Base-by-base conservation (phyloP, 306 rosid species). In the Alnus rubra region DNA sequence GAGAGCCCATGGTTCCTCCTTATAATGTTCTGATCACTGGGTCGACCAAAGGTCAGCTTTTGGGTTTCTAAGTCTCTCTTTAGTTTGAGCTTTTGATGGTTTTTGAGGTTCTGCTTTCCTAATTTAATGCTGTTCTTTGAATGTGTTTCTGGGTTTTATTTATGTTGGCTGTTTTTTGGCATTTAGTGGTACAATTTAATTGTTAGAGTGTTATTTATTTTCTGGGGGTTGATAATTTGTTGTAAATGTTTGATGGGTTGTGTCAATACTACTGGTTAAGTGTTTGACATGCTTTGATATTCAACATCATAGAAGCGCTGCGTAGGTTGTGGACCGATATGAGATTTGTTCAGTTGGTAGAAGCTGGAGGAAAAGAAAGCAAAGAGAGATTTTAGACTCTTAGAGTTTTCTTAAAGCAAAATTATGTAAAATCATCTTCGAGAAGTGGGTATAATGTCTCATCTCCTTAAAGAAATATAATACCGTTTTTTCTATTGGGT, bases 21-120 rank as follows among this genome's bases (percentile, higher is more conserved):
- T 94, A 79, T 78, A 91, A 92, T 80, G 97, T 92, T 18, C 87
- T 94, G 92, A 88, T 94, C 54, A 92, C 98, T 2, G 98, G 97
- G 69, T 89, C 98, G 14, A 89, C 88, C 78, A 94, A 92, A 94
- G 98, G 97, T 91, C 42, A 19, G 28, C 10, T n/a, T 50, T 23
- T 70, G 23, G 2, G 5, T 12, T 15, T 60, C 60, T 74, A 7
- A 65, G 8, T 58, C 18, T 69, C 49, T 30, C 18, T 31, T 39
- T 49, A 1, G 4, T 55, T 70, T 69, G 10, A 31, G 11, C 9
- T 56, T 60, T 69, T 77, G 5, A 65, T 52, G 12, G 48, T 37
- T 65, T 65, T 37, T 39, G 48, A 15, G 49, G 30, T 37, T 65
- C 49, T 65, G 71, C 30, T 37, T 65, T 65, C 28, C 3, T 65